Evolutionary conservation across 371 early-diverging fungal species (phyloP).

Genomic region (Entomophthora muscae): DNA sequence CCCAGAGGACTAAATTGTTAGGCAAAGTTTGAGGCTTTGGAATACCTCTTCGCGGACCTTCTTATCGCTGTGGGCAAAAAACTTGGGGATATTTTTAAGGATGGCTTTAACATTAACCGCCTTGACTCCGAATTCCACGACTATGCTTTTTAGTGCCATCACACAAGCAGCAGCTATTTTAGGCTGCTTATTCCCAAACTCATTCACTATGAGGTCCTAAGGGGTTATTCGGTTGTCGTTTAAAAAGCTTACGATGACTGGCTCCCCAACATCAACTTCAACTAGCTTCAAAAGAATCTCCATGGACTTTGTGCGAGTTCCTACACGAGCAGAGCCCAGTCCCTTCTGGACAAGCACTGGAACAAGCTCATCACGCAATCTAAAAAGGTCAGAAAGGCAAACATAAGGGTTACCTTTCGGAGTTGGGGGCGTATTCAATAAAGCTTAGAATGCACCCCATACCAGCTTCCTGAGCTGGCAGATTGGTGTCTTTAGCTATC

Average conservation of each 20-base stretch:
- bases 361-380: constrained; percentile 50
- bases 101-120: constrained; percentile 61
- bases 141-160: constrained; percentile 42
- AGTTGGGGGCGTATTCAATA: constrained; percentile 64
- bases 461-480: constrained; percentile 82
- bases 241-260: constrained; percentile 43
- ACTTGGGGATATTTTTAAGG: constrained; percentile 61
- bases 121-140: constrained; percentile 66
- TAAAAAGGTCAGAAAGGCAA: not conserved
- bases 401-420: constrained; percentile 28
- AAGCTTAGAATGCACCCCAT: constrained; percentile 51
- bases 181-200: constrained; percentile 71
- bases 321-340: constrained; percentile 60
- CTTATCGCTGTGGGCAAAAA: constrained; percentile 87
- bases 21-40: constrained; percentile 13
- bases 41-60: constrained; percentile 76
- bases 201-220: constrained; percentile 59
- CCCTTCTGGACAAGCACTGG: constrained; percentile 78
- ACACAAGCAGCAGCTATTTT: constrained; percentile 73
- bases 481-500: constrained; percentile 72
- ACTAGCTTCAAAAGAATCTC: constrained; percentile 69
- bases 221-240: not conserved
- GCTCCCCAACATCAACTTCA: constrained; percentile 69
- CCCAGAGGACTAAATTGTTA: constrained; percentile 25
- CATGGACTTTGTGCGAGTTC: constrained; percentile 53